Evolutionary conservation across 129 eudicot genomes (phyloP).

Genomic region (Lonicera japonica): DNA sequence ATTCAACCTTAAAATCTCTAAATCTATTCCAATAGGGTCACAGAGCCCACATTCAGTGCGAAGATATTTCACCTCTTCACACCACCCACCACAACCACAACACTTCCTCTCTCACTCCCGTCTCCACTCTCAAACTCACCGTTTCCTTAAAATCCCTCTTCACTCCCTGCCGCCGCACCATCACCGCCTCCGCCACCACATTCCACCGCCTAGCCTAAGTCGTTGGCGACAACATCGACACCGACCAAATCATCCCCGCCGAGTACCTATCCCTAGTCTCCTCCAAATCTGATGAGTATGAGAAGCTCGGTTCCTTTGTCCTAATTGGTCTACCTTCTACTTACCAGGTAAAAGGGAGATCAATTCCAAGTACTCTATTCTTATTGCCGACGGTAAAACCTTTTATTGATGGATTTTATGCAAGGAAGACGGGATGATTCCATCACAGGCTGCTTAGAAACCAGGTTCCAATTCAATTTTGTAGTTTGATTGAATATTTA

Average conservation of each 20-base stretch:
- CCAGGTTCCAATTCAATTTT: background rate
- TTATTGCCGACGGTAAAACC: too few species aligned
- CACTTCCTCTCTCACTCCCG: conserved; percentile 1
- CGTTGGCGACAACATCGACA: conserved; percentile 94
- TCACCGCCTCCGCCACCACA: conserved; percentile 23
- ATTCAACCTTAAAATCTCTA: too few species aligned
- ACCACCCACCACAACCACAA: conserved; percentile 18
- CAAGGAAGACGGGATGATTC: conserved; percentile 89
- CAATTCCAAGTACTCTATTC: conserved; percentile 56
- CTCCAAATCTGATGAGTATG: conserved; percentile 86
- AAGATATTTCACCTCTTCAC: conserved; percentile 13
- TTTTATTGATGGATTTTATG: too few species aligned
- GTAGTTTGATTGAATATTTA: too few species aligned
- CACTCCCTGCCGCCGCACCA: background rate
- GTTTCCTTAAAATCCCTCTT: conserved; percentile 7
- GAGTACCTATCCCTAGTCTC: conserved; percentile 92
- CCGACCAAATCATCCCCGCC: conserved; percentile 95
- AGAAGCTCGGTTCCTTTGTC: conserved; percentile 91
- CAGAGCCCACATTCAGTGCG: too few species aligned
- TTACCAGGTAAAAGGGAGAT: conserved; percentile 38
- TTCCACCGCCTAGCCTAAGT: conserved; percentile 92
- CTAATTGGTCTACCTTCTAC: conserved; percentile 61
- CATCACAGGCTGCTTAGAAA: conserved; percentile 26
- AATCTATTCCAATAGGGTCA: too few species aligned
- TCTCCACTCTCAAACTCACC: conserved; percentile 20